These are phyloP conservation scores for Pleurotus cornucopiae DNA, from an alignment of 768 basidiomycete genomes.

Conservation along the genomic window DNA sequence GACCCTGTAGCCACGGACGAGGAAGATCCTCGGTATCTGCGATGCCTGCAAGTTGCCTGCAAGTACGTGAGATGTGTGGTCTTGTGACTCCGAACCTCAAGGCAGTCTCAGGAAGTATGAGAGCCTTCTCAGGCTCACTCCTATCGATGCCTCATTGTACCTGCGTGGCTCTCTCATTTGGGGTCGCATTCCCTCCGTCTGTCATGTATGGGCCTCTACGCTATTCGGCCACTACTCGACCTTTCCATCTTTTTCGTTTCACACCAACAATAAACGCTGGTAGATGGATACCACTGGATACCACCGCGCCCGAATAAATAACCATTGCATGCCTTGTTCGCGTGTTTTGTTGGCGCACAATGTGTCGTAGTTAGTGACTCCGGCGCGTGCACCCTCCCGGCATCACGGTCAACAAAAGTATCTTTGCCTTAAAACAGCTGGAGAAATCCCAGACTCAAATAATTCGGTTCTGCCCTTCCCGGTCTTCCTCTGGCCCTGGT, in stretches of 20 bases:
- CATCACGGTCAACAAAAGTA: background rate
- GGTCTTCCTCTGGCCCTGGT: conserved; percentile 16
- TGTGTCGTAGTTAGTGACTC: background rate
- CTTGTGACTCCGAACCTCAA: conserved; percentile 1
- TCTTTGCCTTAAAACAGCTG: conserved; percentile 4
- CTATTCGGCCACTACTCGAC: background rate
- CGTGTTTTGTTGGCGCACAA: conserved; percentile 9
- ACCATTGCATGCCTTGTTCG: background rate
- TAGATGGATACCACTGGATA: too few relatives aligned
- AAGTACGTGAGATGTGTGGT: background rate
- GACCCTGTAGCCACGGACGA: background rate
- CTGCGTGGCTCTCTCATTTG: conserved; percentile 21
- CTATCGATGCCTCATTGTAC: conserved; percentile 27
- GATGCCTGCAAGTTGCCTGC: background rate
- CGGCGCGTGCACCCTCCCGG: background rate
- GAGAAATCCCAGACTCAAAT: background rate
- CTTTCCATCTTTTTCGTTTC: conserved; percentile 2
- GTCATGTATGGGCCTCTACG: background rate
- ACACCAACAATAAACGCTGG: background rate
- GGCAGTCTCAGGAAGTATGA: background rate
- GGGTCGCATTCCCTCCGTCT: conserved; percentile 2
- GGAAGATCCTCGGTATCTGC: background rate
- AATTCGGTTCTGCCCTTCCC: conserved; percentile 11
- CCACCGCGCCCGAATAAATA: too few relatives aligned
- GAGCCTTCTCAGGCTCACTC: conserved; percentile 5